Percentiles rank a stretch among this genome's conserved stretches.
Conservation (phyloP, 805 yeast species). For the Ogataea nonfermentans region DNA sequence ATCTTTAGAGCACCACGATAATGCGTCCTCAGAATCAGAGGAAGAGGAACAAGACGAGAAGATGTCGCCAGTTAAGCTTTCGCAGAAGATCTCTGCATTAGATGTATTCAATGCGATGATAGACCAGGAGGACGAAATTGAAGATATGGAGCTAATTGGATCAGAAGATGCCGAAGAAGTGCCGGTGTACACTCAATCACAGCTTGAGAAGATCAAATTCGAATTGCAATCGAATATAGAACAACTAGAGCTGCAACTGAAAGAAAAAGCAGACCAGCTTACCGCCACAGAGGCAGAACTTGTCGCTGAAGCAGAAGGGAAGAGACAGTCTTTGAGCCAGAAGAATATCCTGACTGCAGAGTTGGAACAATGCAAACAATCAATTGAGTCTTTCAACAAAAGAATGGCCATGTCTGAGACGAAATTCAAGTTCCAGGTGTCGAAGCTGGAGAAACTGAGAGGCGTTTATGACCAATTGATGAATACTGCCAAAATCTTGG, state of each 20-base stretch:
- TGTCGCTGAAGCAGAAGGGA: conserved; percentile 13
- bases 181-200: conserved; percentile 16
- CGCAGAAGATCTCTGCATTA: conserved; percentile 19
- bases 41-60: conserved; percentile 19
- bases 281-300: conserved; percentile 3
- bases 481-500: conserved; percentile 21
- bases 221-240: conserved; percentile 15
- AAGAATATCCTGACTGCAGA: conserved; percentile 20
- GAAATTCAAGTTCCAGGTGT: conserved; percentile 13
- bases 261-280: conserved; percentile 15
- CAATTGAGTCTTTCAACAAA: conserved; percentile 12
- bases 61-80: conserved; percentile 28
- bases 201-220: conserved; percentile 24
- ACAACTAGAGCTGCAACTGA: conserved; percentile 12
- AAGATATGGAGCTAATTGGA: conserved; percentile 11
- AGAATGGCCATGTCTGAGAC: conserved; percentile 13
- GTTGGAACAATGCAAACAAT: conserved; percentile 19
- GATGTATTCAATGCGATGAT: conserved; percentile 24
- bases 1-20: conserved; percentile 17
- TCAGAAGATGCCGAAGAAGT: conserved; percentile 17
- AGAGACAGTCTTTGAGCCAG: conserved; percentile 14
- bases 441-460: conserved; percentile 20
- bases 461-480: conserved; percentile 20
- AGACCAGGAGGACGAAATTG: conserved; percentile 21
- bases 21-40: conserved; percentile 8